phyloP scores from a whole-genome alignment of 2,329 filamentous ascomycete genomes.

The Orbilia oligospora region DNA sequence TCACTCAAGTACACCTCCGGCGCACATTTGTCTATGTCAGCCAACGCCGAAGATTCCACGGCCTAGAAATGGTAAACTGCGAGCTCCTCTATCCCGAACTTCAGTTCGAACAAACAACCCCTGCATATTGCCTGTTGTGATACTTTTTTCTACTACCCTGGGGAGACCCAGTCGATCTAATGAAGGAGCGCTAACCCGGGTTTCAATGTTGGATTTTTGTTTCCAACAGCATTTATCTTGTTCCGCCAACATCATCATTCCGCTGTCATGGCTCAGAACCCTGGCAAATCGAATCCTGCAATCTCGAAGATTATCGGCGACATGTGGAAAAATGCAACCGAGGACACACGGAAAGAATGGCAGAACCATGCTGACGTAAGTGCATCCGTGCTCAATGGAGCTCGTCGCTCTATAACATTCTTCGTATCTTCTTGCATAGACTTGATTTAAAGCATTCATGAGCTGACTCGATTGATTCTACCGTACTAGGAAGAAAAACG shows the following conservation, averaged over 20 bases:
- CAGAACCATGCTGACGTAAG: constrained; percentile 85
- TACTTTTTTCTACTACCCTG: constrained; percentile 32
- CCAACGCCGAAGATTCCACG: constrained; percentile 64
- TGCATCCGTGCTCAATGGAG: constrained; percentile 22
- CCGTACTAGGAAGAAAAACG: constrained; percentile 82
- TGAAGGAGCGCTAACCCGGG: constrained; percentile 50
- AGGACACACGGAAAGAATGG: constrained; percentile 85
- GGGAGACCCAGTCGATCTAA: constrained; percentile 46
- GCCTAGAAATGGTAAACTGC: constrained; percentile 63
- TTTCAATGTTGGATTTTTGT: constrained; percentile 61
- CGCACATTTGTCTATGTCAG: constrained; percentile 64
- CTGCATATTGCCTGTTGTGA: constrained; percentile 39
- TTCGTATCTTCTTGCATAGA: neutral
- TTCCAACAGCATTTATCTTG: constrained; percentile 87
- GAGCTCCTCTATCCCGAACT: constrained; percentile 45
- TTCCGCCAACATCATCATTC: constrained; percentile 95
- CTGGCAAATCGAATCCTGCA: constrained; percentile 92
- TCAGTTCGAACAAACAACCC: constrained; percentile 25
- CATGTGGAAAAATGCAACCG: constrained; percentile 85
- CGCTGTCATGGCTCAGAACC: constrained; percentile 82
- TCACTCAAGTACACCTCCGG: constrained; percentile 57
- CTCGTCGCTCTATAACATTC: constrained; percentile 12
- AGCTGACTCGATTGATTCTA: constrained; percentile 23
- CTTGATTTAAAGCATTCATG: constrained; percentile 54
- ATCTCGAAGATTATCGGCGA: constrained; percentile 97